Percentiles rank a stretch among this genome's conserved stretches.
Conservation (phyloP, 306 rosid species). For the Fragaria nilgerrensis region DNA sequence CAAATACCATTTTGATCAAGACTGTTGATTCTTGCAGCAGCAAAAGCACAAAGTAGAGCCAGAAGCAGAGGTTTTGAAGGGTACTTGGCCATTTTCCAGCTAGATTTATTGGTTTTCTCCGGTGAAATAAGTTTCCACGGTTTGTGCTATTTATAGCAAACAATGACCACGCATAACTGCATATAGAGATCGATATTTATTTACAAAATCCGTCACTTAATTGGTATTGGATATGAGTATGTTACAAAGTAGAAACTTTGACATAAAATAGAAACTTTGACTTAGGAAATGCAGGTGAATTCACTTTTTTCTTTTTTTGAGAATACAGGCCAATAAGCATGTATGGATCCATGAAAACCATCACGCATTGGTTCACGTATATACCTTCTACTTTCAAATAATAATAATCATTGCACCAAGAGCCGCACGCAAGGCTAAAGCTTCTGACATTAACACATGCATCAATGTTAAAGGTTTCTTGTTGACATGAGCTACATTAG, state of each 20-base stretch:
- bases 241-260: not conserved
- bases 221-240: not conserved
- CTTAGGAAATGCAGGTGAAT: no score
- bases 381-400: no score
- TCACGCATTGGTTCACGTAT: no score
- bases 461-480: no score
- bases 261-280: not conserved
- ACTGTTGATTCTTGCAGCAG: not conserved
- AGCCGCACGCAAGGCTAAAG: no score
- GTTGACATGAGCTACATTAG: no score
- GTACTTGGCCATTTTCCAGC: not conserved
- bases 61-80: slow-evolving; percentile 2
- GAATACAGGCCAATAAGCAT: no score
- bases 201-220: not conserved
- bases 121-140: not conserved
- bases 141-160: not conserved
- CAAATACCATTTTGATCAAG: slow-evolving; percentile 36
- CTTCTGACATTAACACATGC: no score
- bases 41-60: slow-evolving; percentile 6
- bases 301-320: no score
- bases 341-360: no score
- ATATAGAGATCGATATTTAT: not conserved
- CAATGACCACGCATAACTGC: not conserved
- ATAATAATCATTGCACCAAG: no score
- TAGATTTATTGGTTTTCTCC: not conserved